Percentiles rank a stretch among this genome's conserved stretches.
phyloP scores from a whole-genome alignment of 2,329 filamentous ascomycete species.

The Plenodomus tracheiphilus region DNA sequence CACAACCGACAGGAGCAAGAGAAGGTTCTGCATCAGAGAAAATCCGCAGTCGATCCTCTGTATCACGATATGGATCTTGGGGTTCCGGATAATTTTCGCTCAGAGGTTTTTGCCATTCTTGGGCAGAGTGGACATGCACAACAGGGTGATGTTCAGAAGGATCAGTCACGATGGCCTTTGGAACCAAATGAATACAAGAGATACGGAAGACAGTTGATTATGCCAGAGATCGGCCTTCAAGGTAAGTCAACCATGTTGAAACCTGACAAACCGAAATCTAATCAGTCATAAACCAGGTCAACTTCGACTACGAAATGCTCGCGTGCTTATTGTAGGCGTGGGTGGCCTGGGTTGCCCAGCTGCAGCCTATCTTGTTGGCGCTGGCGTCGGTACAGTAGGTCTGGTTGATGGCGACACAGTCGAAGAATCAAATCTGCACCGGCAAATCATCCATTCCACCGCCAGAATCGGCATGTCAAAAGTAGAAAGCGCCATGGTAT shows the following conservation, averaged over 20 bases:
- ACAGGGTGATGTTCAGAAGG: slow-evolving; percentile 7
- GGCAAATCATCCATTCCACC: slow-evolving; percentile 81
- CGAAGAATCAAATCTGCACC: slow-evolving; percentile 87
- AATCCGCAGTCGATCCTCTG: slow-evolving; percentile 27
- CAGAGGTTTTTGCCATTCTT: slow-evolving; percentile 47
- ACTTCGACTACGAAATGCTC: slow-evolving; percentile 68
- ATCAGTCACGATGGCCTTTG: slow-evolving; percentile 65
- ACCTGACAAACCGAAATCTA: neutral
- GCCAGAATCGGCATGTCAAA: slow-evolving; percentile 73
- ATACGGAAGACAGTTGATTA: slow-evolving; percentile 89
- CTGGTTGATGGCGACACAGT: slow-evolving; percentile 87
- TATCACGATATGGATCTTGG: slow-evolving; percentile 46
- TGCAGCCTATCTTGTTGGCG: slow-evolving; percentile 87
- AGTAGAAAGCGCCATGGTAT: slow-evolving; percentile 68
- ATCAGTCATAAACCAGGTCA: slow-evolving; percentile 61
- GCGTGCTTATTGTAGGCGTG: slow-evolving; percentile 80
- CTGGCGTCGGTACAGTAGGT: slow-evolving; percentile 81
- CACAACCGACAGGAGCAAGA: slow-evolving; percentile 33
- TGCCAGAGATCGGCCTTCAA: slow-evolving; percentile 76
- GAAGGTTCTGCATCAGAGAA: slow-evolving; percentile 24
- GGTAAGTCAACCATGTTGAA: slow-evolving; percentile 53
- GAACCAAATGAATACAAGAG: slow-evolving; percentile 74
- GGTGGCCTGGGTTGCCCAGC: slow-evolving; percentile 92
- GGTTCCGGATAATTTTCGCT: slow-evolving; percentile 48
- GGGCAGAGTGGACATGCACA: slow-evolving; percentile 17